phyloP scores from a whole-genome alignment of 2,329 filamentous ascomycete genomes.

The Sarocladiaceae sp. region DNA sequence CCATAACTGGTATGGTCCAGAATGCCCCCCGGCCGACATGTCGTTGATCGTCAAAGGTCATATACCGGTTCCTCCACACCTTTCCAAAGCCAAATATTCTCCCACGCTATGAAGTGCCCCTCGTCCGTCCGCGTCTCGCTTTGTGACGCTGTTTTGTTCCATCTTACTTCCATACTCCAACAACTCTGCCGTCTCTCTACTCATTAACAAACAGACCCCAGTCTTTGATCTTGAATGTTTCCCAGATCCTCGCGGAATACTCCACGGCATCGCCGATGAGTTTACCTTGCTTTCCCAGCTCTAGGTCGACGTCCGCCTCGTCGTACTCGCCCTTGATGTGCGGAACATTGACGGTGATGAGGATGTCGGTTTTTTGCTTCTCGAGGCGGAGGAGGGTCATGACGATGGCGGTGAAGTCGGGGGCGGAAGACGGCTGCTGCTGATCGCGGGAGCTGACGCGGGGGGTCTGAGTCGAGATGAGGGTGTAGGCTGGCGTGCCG shows the following conservation, averaged over 20 bases:
- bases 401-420: constrained; percentile 67
- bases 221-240: constrained; percentile 70
- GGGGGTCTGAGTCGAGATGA: constrained; percentile 59
- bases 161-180: neutral
- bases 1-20: too few species aligned
- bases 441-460: constrained; percentile 26
- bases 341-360: constrained; percentile 84
- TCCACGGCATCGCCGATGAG: constrained; percentile 64
- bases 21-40: neutral
- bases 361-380: constrained; percentile 68
- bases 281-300: constrained; percentile 58
- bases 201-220: constrained; percentile 62
- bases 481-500: constrained; percentile 56
- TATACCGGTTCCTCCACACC: neutral
- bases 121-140: too few species aligned
- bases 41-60: constrained; percentile 4
- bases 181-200: neutral
- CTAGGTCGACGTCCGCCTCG: constrained; percentile 63
- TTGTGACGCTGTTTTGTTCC: too few species aligned
- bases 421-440: constrained; percentile 29
- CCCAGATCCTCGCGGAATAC: constrained; percentile 61
- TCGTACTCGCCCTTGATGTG: constrained; percentile 70
- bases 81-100: neutral
- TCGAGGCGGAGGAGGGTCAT: constrained; percentile 72
- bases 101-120: too few species aligned